Conservation (phyloP, 768 basidiomycete genomes). For the Boletellus ananiceps region DNA sequence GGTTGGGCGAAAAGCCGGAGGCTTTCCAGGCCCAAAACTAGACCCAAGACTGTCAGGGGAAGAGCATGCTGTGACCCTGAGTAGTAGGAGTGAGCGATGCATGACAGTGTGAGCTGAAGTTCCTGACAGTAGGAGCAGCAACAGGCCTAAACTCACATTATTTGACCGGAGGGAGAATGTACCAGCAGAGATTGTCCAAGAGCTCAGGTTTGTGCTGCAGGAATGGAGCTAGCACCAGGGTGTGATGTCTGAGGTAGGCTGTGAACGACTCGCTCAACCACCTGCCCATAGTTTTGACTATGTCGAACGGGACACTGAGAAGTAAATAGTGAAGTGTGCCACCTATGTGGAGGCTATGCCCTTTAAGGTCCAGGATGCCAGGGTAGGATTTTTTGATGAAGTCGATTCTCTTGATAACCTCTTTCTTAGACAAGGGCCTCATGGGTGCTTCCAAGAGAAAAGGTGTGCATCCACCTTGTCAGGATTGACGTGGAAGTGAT, state of each 20-base stretch:
- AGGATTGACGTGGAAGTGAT: neutral
- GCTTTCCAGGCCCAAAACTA: too few relatives aligned
- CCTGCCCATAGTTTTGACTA: conserved; percentile 30
- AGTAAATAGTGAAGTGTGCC: conserved; percentile 28
- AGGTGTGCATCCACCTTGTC: neutral
- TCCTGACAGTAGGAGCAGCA: too few relatives aligned
- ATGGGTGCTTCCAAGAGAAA: conserved; percentile 1
- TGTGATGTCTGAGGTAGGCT: conserved; percentile 28
- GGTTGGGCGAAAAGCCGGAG: too few relatives aligned
- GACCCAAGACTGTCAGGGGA: too few relatives aligned
- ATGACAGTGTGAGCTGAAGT: too few relatives aligned
- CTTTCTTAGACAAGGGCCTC: neutral
- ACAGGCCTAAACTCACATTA: too few relatives aligned
- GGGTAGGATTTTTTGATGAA: neutral
- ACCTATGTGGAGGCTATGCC: conserved; percentile 32
- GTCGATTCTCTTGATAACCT: neutral
- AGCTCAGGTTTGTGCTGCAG: too few relatives aligned
- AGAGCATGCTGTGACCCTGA: too few relatives aligned
- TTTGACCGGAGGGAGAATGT: too few relatives aligned
- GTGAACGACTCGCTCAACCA: conserved; percentile 34
- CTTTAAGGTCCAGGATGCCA: neutral
- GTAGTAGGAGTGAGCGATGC: too few relatives aligned
- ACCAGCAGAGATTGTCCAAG: too few relatives aligned
- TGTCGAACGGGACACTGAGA: conserved; percentile 25
- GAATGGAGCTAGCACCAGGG: neutral